Conservation (phyloP, 768 basidiomycete species). For the Pluteus cervinus region DNA sequence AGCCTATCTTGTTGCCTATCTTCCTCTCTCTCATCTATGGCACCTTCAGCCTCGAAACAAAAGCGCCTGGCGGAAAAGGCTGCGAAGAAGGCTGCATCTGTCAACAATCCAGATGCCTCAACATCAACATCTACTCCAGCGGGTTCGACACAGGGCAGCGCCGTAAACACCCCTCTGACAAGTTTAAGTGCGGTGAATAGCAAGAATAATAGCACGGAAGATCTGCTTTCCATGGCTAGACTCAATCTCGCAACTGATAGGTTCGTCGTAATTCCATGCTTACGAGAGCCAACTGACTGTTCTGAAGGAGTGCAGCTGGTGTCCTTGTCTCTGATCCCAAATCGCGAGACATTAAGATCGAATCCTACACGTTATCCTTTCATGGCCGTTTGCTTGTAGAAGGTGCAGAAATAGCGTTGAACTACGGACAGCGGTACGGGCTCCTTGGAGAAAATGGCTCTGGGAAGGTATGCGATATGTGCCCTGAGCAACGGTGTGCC, state of each 20-base stretch:
- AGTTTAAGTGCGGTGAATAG: slow-evolving; percentile 75
- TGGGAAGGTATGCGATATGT: slow-evolving; percentile 70
- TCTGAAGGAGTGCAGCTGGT: slow-evolving; percentile 78
- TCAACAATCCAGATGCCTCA: slow-evolving; percentile 35
- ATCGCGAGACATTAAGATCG: slow-evolving; percentile 95
- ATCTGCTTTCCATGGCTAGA: slow-evolving; percentile 83
- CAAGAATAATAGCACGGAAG: slow-evolving; percentile 75
- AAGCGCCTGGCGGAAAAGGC: slow-evolving; percentile 95
- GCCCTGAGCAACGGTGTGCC: slow-evolving; percentile 4
- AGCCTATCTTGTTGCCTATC: too few species aligned
- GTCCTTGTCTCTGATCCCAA: slow-evolving; percentile 91
- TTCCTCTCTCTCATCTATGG: slow-evolving; percentile 34
- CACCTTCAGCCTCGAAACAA: slow-evolving; percentile 81
- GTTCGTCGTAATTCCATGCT: slow-evolving; percentile 29
- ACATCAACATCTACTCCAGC: slow-evolving; percentile 54
- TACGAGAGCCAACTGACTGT: slow-evolving; percentile 3
- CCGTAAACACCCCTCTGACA: slow-evolving; percentile 75
- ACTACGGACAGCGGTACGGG: slow-evolving; percentile 92
- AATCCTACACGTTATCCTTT: slow-evolving; percentile 92
- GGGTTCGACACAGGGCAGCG: slow-evolving; percentile 59
- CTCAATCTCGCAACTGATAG: slow-evolving; percentile 86
- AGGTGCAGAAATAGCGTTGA: slow-evolving; percentile 67
- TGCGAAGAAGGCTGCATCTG: slow-evolving; percentile 61
- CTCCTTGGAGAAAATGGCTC: slow-evolving; percentile 96
- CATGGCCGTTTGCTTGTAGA: slow-evolving; percentile 82